These are phyloP conservation scores for Biancaea sappan DNA, from an alignment of 306 rosid species.

Conservation along the genomic window DNA sequence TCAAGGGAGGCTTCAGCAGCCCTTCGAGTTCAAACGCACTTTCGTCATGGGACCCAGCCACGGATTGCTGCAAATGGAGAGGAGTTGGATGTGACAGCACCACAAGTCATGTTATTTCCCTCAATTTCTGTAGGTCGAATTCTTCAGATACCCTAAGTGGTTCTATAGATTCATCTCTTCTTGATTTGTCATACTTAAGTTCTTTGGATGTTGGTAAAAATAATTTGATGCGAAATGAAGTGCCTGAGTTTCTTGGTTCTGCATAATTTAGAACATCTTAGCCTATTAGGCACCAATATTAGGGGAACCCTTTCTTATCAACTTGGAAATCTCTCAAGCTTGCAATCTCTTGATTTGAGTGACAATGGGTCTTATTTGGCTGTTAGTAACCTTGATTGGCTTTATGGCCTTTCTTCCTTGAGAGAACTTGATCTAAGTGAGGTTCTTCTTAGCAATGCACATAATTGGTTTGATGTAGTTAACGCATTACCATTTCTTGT, in stretches of 20 bases:
- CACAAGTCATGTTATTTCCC: constrained; percentile 39
- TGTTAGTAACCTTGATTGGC: constrained; percentile 24
- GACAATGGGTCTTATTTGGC: background rate
- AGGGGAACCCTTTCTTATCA: background rate
- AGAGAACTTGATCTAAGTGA: constrained; percentile 23
- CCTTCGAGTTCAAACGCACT: constrained; percentile 11
- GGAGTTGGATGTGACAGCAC: constrained; percentile 36
- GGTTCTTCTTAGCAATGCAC: background rate
- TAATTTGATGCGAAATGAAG: background rate
- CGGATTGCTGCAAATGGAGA: constrained; percentile 35
- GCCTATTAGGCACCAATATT: constrained; percentile 26
- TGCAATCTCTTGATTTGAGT: constrained; percentile 33
- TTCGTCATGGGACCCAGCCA: constrained; percentile 10
- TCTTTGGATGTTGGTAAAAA: constrained; percentile 31
- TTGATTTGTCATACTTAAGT: constrained; percentile 20
- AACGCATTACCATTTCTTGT: background rate
- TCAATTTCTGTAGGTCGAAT: constrained; percentile 19
- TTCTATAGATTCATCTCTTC: constrained; percentile 15
- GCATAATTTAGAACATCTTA: constrained; percentile 25
- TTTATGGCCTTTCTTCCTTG: constrained; percentile 24
- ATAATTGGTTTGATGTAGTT: constrained; percentile 28
- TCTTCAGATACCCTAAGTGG: background rate
- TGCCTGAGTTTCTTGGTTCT: constrained; percentile 33
- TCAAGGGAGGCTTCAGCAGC: constrained; percentile 18
- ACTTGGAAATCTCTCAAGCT: constrained; percentile 29